Evolutionary conservation across 305 asterid species (phyloP).

Genomic region (Fraxinus greggii): DNA sequence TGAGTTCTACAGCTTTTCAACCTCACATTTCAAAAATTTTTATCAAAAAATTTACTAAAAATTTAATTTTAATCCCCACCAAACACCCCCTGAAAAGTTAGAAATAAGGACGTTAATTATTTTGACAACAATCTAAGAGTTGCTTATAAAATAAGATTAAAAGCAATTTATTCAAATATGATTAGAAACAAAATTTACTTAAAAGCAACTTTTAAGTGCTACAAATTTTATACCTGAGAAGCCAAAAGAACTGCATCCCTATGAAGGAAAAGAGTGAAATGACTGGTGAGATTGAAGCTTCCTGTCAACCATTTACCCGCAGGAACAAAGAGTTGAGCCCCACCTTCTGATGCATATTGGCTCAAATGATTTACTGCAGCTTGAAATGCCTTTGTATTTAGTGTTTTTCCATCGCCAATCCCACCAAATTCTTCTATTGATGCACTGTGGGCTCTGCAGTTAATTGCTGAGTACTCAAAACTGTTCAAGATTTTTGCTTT

Average conservation of each 20-base stretch:
- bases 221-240: constrained; percentile 45
- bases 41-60: too few relatives aligned
- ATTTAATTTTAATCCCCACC: too few relatives aligned
- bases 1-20: too few relatives aligned
- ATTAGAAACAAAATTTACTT: background rate
- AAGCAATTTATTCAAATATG: background rate
- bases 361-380: constrained; percentile 46
- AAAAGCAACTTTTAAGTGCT: background rate
- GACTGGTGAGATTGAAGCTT: constrained; percentile 62
- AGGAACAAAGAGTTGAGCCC: constrained; percentile 54
- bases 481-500: constrained; percentile 25
- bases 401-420: constrained; percentile 56
- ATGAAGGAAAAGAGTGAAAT: constrained; percentile 60
- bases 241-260: constrained; percentile 53
- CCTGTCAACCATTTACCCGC: constrained; percentile 68
- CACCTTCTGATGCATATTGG: constrained; percentile 43
- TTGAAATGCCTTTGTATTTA: constrained; percentile 48
- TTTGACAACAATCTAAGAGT: background rate
- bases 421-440: constrained; percentile 58
- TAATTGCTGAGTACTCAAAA: constrained; percentile 46
- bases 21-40: too few relatives aligned
- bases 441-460: constrained; percentile 58
- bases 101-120: background rate
- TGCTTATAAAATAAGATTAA: background rate
- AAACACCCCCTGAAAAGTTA: background rate